phyloP scores from a whole-genome alignment of 2,329 filamentous ascomycete genomes.

The Dactylonectria estremocensis region DNA sequence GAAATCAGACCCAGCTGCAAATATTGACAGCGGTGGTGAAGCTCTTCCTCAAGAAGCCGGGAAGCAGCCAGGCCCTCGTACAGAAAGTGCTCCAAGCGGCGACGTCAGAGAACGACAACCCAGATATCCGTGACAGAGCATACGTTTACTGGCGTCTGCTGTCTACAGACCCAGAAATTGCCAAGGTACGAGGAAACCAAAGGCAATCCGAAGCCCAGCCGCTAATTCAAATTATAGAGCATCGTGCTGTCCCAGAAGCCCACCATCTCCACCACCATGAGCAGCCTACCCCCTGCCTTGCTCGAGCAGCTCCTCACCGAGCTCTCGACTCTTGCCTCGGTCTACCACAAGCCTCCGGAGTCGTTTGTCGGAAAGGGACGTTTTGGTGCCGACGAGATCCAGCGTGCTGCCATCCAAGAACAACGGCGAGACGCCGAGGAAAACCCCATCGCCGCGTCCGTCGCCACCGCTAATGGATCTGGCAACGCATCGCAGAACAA shows the following conservation, averaged over 20 bases:
- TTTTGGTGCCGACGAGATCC: slow-evolving; percentile 93
- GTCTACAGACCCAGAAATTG: slow-evolving; percentile 90
- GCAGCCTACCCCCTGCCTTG: slow-evolving; percentile 84
- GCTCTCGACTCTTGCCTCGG: slow-evolving; percentile 93
- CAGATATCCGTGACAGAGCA: slow-evolving; percentile 95
- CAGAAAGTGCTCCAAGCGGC: slow-evolving; percentile 95
- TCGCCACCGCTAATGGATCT: slow-evolving; percentile 77
- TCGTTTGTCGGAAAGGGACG: slow-evolving; percentile 98
- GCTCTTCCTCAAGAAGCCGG: slow-evolving; percentile 96
- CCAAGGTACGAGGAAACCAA: slow-evolving; percentile 73
- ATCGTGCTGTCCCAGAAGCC: slow-evolving; percentile 96
- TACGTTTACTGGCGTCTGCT: slow-evolving; percentile 99
- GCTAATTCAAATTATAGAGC: slow-evolving; percentile 61
- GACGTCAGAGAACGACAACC: slow-evolving; percentile 96
- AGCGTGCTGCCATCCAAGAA: slow-evolving; percentile 96
- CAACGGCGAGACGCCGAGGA: slow-evolving; percentile 92
- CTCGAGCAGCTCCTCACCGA: slow-evolving; percentile 93
- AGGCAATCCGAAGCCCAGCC: not conserved
- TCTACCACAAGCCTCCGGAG: slow-evolving; percentile 98
- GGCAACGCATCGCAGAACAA: slow-evolving; percentile 77
- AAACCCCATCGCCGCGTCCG: slow-evolving; percentile 92
- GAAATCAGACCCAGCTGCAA: slow-evolving; percentile 88
- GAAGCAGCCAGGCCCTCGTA: slow-evolving; percentile 90
- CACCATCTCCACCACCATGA: slow-evolving; percentile 94
- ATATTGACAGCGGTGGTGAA: slow-evolving; percentile 98